Evolutionary conservation across 2,329 filamentous ascomycete genomes (phyloP).

Genomic region (Ophiosphaerella korrae): DNA sequence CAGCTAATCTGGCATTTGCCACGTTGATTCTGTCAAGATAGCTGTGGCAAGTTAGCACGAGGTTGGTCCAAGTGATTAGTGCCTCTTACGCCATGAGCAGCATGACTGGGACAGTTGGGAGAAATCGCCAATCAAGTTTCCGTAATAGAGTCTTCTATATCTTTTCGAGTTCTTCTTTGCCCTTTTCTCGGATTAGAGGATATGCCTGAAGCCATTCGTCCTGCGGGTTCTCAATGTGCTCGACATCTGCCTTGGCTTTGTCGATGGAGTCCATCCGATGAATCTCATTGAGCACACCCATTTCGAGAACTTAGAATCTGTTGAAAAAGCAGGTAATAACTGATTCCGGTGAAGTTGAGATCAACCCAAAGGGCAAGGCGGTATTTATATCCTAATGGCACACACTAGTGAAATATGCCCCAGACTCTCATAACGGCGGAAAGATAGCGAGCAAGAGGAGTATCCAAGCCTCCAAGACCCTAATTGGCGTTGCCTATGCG

Average conservation of each 20-base stretch:
- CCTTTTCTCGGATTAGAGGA: slow-evolving; percentile 4
- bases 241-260: neutral
- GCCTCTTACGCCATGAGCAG: slow-evolving; percentile 33
- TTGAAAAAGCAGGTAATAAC: too few relatives aligned
- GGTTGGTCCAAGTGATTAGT: neutral
- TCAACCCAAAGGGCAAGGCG: too few relatives aligned
- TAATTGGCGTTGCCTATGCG: too few relatives aligned
- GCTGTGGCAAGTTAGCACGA: slow-evolving; percentile 21
- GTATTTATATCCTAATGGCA: too few relatives aligned
- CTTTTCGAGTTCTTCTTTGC: slow-evolving; percentile 20
- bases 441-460: too few relatives aligned
- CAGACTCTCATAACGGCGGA: too few relatives aligned
- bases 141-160: slow-evolving; percentile 30
- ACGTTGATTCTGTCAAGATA: slow-evolving; percentile 51
- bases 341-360: too few relatives aligned
- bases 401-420: too few relatives aligned
- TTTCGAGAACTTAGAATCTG: too few relatives aligned
- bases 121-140: slow-evolving; percentile 36
- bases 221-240: neutral
- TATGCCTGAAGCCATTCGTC: slow-evolving; percentile 3
- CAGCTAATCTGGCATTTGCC: slow-evolving; percentile 48
- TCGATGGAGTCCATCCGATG: neutral
- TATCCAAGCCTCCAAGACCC: too few relatives aligned
- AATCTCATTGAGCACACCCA: neutral
- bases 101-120: slow-evolving; percentile 39